phyloP scores from a whole-genome alignment of 2,329 filamentous ascomycete genomes.

The Neopestalotiopsis sp. region DNA sequence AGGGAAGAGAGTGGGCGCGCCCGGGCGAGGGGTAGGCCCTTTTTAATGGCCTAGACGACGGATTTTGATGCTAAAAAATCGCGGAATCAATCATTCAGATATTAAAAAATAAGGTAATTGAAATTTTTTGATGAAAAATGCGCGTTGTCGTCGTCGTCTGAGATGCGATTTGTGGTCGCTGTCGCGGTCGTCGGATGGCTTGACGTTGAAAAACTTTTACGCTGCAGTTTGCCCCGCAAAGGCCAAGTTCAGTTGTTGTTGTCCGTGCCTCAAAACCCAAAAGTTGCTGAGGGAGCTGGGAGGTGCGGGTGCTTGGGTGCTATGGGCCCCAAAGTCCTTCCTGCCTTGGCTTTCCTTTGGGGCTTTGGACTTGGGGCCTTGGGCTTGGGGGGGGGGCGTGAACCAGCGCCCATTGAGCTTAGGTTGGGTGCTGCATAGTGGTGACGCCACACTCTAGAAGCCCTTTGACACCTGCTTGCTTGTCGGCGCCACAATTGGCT shows the following conservation, averaged over 20 bases:
- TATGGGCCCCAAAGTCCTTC: not conserved
- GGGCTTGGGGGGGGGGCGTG: not conserved
- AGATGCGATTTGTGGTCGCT: slow-evolving; percentile 14
- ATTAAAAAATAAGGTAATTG: slow-evolving; percentile 57
- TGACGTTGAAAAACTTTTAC: not conserved
- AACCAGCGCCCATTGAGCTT: not conserved
- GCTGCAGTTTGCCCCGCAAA: not conserved
- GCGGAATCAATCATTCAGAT: slow-evolving; percentile 64
- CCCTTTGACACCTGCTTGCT: too few relatives aligned
- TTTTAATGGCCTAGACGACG: slow-evolving; percentile 44
- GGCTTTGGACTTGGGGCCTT: too few relatives aligned
- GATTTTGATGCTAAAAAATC: slow-evolving; percentile 67
- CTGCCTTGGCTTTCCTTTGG: not conserved
- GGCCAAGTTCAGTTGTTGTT: not conserved
- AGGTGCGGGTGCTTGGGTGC: too few relatives aligned
- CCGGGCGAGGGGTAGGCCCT: slow-evolving; percentile 18
- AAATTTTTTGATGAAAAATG: slow-evolving; percentile 51
- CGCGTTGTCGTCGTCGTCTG: slow-evolving; percentile 32
- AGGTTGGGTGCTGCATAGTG: not conserved
- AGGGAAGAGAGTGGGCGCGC: slow-evolving; percentile 38
- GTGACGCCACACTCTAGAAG: not conserved
- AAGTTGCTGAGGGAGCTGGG: too few relatives aligned
- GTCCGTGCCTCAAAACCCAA: not conserved
- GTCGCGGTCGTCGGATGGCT: not conserved
- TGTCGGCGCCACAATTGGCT: too few relatives aligned